Evolutionary conservation across 345 rosid species (phyloP).

Genomic region (Gossypium bickii): DNA sequence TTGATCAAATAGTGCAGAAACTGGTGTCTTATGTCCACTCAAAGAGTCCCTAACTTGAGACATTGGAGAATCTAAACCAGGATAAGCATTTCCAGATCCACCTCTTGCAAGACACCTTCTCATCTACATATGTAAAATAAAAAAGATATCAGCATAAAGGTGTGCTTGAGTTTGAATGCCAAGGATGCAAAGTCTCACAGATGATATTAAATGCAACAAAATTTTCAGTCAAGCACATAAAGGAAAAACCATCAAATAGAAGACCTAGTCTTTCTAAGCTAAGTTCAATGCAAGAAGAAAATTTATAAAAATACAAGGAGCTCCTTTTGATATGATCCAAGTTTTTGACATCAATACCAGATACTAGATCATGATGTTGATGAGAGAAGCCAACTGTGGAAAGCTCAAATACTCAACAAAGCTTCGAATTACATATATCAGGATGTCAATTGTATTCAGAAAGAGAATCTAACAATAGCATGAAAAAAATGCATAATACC

Average conservation of each 20-base stretch:
- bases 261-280: neutral
- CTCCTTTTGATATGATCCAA: slow-evolving; percentile 2
- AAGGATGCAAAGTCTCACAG: neutral
- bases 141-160: neutral
- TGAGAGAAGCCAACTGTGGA: slow-evolving; percentile 4
- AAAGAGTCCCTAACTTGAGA: slow-evolving; percentile 45
- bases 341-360: neutral
- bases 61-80: slow-evolving; percentile 50
- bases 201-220: neutral
- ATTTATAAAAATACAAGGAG: neutral
- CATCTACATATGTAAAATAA: slow-evolving; percentile 38
- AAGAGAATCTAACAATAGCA: neutral
- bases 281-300: neutral
- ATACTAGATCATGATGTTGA: neutral
- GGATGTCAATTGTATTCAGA: neutral
- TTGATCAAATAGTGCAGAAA: slow-evolving; percentile 10
- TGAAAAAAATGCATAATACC: neutral
- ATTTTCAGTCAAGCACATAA: neutral
- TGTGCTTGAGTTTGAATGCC: neutral
- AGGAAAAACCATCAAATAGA: neutral
- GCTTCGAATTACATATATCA: slow-evolving; percentile 1
- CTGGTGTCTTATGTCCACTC: slow-evolving; percentile 65
- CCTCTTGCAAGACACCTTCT: slow-evolving; percentile 64
- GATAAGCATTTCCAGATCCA: slow-evolving; percentile 47
- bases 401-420: slow-evolving; percentile 3